These are phyloP conservation scores for Tephrocybe sp. DNA, from an alignment of 768 basidiomycete species.

Conservation along the genomic window DNA sequence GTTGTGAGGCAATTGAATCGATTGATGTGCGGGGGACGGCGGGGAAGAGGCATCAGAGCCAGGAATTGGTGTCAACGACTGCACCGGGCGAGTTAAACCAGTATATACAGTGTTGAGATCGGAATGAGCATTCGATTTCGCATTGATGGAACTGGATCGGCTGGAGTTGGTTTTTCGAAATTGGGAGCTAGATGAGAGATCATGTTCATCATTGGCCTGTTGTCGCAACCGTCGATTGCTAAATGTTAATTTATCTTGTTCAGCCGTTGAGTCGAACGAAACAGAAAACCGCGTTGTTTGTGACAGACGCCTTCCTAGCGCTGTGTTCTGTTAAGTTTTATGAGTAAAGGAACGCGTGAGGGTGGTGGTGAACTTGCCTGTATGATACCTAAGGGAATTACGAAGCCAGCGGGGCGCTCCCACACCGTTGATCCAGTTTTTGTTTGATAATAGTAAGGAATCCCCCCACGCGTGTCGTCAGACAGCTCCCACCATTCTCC, in stretches of 20 bases:
- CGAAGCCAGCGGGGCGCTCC: slow-evolving; percentile 86
- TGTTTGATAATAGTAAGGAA: slow-evolving; percentile 94
- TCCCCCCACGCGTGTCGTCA: slow-evolving; percentile 78
- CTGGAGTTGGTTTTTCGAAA: slow-evolving; percentile 29
- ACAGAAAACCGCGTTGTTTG: slow-evolving; percentile 46
- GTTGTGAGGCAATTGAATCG: slow-evolving; percentile 28
- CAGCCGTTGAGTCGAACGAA: slow-evolving; percentile 22
- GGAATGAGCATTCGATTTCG: slow-evolving; percentile 21
- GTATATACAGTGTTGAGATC: slow-evolving; percentile 25
- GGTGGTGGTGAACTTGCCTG: slow-evolving; percentile 48
- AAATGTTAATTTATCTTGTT: slow-evolving; percentile 19
- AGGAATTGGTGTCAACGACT: slow-evolving; percentile 61
- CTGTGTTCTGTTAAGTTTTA: slow-evolving; percentile 53
- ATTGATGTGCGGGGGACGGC: slow-evolving; percentile 49
- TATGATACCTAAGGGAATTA: slow-evolving; percentile 86
- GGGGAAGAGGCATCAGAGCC: slow-evolving; percentile 65
- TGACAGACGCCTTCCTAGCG: slow-evolving; percentile 69
- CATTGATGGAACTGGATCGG: slow-evolving; percentile 23
- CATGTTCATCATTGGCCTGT: slow-evolving; percentile 31
- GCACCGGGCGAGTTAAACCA: slow-evolving; percentile 29
- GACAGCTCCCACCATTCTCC: slow-evolving; percentile 97
- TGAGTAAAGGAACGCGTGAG: slow-evolving; percentile 6
- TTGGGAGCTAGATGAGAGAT: slow-evolving; percentile 17
- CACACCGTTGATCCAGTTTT: slow-evolving; percentile 89
- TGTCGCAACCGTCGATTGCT: slow-evolving; percentile 33